Evolutionary conservation across 78 protist species (phyloP), one percentile per base, ranked within the genome.

Genomic region (Acrasis kona): DNA sequence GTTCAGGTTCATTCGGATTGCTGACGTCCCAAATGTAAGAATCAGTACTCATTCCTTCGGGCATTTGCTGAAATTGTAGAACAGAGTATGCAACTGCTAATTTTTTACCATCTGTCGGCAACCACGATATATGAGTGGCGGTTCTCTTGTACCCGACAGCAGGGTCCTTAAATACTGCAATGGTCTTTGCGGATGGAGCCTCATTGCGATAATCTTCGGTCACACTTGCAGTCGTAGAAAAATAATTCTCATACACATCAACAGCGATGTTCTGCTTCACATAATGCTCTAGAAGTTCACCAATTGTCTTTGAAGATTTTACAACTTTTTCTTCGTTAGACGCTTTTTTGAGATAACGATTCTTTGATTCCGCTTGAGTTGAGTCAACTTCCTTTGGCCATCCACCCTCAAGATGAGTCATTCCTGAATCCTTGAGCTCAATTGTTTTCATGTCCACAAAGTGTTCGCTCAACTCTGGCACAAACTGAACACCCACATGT

Each of bases 1-100:
- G 19, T 64, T 80, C 80, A 30, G 92, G 95, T 35, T 36, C 10
- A 83, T 82, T 91, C 8, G 95, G 88, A 76, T 83, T 84, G 38
- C 76, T 61, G 0, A 91, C 41, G 80, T 87, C 91, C 94, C 94
- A 90, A 31, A 90, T 65, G 85, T 90, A 84, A 29, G 89, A 83
- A 28, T 6, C 10, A 28, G 31, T 0, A 1, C 86, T 64, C 84
- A 75, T 64, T 3, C 74, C 84, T 12, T 66, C 80, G 19, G 73
- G 28, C 2, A 28, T 67, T 28, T 41, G 40, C 41, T 87, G 92
- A 28, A 91, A 91, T 36, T 82, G 74, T 31, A 85, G 8, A 58
- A 67, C 35, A 40, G 81, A 65, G 65, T 85, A 91, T 10, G 91
- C 85, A 2, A 85, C 88, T 0, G 95, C 95, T 5, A 91, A 32